Percentiles rank a stretch among this genome's conserved stretches.
These are phyloP conservation scores for Pseudovirgaria hyperparasitica DNA, from an alignment of 2,329 filamentous ascomycete species.

Conservation along the genomic window DNA sequence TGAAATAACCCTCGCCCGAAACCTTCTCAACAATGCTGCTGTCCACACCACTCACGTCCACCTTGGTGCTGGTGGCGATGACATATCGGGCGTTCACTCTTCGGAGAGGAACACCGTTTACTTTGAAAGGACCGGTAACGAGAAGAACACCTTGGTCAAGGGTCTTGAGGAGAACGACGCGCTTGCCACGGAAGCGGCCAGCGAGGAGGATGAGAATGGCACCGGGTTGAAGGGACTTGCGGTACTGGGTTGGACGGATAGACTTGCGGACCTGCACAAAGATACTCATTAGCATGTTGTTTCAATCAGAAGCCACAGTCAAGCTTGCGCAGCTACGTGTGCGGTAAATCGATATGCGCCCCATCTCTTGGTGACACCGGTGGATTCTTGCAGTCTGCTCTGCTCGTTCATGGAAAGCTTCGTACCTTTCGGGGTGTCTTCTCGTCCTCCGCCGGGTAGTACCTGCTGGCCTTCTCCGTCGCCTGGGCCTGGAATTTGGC, in stretches of 20 bases:
- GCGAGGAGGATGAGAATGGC: constrained; percentile 97
- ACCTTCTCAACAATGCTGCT: constrained; percentile 63
- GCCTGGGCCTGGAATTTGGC: too few relatives aligned
- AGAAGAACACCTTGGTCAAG: constrained; percentile 96
- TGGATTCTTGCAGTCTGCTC: constrained; percentile 8
- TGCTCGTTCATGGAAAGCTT: constrained; percentile 20
- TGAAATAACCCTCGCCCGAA: constrained; percentile 77
- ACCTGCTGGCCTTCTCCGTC: constrained; percentile 99
- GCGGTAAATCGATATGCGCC: neutral
- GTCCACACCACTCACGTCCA: constrained; percentile 78
- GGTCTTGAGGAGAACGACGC: constrained; percentile 95
- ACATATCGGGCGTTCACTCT: constrained; percentile 87
- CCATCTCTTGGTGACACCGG: constrained; percentile 5
- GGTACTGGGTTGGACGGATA: constrained; percentile 74
- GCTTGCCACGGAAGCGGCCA: constrained; percentile 99
- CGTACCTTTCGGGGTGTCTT: constrained; percentile 86
- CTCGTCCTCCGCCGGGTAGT: constrained; percentile 95
- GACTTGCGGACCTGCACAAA: constrained; percentile 75
- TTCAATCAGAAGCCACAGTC: constrained; percentile 12
- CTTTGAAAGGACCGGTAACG: constrained; percentile 99
- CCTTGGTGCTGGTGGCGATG: constrained; percentile 77
- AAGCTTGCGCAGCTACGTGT: constrained; percentile 2
- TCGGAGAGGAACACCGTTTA: constrained; percentile 97
- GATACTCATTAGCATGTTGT: constrained; percentile 4
- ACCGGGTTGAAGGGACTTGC: constrained; percentile 82